Evolutionary conservation across 495 filamentous ascomycete genomes (phyloP).

Genomic region (Aspergillus baeticus): DNA sequence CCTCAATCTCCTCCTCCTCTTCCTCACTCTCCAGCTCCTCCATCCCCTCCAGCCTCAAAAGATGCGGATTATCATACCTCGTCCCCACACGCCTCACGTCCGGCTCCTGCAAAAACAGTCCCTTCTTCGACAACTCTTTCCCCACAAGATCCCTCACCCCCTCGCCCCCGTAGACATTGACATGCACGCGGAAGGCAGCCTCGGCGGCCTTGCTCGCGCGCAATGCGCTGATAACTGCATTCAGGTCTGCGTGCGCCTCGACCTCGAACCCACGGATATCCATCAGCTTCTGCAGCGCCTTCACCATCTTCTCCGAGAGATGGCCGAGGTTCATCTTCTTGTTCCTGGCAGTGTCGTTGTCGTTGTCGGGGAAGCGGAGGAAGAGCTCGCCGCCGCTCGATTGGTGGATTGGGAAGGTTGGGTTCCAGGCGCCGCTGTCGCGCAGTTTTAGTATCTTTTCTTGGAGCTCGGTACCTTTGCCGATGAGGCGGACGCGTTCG

Average conservation of each 20-base stretch:
- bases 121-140: not conserved
- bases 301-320: not conserved
- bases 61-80: slow-evolving; percentile 5
- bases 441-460: not conserved
- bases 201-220: not conserved
- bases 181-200: not conserved
- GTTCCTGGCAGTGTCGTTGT: too few species aligned
- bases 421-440: not conserved
- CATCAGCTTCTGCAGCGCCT: not conserved
- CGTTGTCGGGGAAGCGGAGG: slow-evolving; percentile 2
- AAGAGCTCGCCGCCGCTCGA: not conserved
- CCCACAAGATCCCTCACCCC: not conserved
- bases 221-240: not conserved
- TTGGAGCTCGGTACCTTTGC: not conserved
- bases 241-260: not conserved
- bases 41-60: not conserved
- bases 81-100: not conserved
- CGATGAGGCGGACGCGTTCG: not conserved
- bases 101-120: slow-evolving; percentile 1
- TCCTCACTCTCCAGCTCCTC: not conserved
- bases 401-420: not conserved
- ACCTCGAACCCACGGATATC: not conserved
- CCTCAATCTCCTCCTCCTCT: not conserved
- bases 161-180: slow-evolving; percentile 6
- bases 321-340: not conserved